Evolutionary conservation across 306 rosid genomes (phyloP).

Genomic region (Medicago truncatula): MtrunA17r5.0-ANR NC_053042.1:6404001-6404500

Average conservation of each 20-base stretch:
- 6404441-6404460: too few species aligned
- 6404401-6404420: too few species aligned
- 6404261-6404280: neutral
- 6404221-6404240: neutral
- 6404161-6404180: neutral
- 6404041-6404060: too few species aligned
- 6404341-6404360: too few species aligned
- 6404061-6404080: neutral
- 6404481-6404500: too few species aligned
- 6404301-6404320: too few species aligned
- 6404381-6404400: too few species aligned
- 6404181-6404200: neutral
- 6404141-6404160: too few species aligned
- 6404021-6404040: constrained; percentile 20
- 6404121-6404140: too few species aligned
- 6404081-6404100: neutral
- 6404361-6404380: too few species aligned
- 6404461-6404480: too few species aligned
- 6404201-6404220: neutral
- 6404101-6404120: neutral
- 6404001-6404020: neutral
- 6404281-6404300: constrained; percentile 11
- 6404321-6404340: neutral
- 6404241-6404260: neutral
- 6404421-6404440: too few species aligned